Conservation (phyloP, 495 filamentous ascomycete species). For the Penicillium psychrofluorescens region DNA sequence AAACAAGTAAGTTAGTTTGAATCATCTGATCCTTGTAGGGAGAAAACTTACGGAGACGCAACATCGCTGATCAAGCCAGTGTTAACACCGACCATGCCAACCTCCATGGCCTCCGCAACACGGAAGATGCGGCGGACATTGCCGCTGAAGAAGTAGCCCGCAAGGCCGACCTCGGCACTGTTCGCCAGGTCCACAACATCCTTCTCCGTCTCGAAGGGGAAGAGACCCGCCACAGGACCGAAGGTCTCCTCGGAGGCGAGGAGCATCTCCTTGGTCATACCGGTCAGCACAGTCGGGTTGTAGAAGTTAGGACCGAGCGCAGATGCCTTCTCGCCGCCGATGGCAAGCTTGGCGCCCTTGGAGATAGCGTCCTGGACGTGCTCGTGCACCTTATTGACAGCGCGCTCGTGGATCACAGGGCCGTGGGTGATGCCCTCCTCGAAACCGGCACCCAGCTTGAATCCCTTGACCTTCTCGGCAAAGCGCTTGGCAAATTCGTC, state of each 20-base stretch:
- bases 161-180: slow-evolving; percentile 67
- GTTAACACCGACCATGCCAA: slow-evolving; percentile 87
- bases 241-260: slow-evolving; percentile 80
- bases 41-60: slow-evolving; percentile 52
- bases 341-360: slow-evolving; percentile 64
- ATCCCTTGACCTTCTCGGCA: slow-evolving; percentile 64
- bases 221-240: slow-evolving; percentile 78
- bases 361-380: slow-evolving; percentile 71
- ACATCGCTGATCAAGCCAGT: slow-evolving; percentile 78
- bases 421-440: slow-evolving; percentile 67
- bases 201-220: slow-evolving; percentile 73
- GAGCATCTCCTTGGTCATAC: slow-evolving; percentile 75
- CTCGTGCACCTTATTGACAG: slow-evolving; percentile 65
- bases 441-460: slow-evolving; percentile 74
- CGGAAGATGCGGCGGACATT: slow-evolving; percentile 65
- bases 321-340: slow-evolving; percentile 61
- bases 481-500: slow-evolving; percentile 67
- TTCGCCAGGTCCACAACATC: slow-evolving; percentile 80
- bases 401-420: slow-evolving; percentile 72
- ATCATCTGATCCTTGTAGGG: background rate
- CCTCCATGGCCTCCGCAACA: slow-evolving; percentile 78
- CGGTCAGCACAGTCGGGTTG: slow-evolving; percentile 71
- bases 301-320: slow-evolving; percentile 72
- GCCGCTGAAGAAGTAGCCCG: slow-evolving; percentile 80
- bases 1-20: slow-evolving; percentile 12